phyloP scores from a whole-genome alignment of 139 green algal genomes.

The Limnomonas spitsbergensis region DNA sequence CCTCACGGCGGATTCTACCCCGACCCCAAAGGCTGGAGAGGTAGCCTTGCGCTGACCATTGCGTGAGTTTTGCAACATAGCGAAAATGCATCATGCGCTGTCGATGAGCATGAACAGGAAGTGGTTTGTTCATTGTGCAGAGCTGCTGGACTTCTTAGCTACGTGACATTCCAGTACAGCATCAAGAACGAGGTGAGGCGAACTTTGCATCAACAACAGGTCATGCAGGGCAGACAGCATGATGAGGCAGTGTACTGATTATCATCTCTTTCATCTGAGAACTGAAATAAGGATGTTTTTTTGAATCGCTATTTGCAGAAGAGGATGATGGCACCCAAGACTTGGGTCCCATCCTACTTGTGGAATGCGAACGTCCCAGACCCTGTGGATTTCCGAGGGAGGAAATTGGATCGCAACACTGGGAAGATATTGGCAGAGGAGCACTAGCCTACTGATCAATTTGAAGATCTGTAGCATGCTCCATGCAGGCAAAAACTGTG shows the following conservation, averaged over 20 bases:
- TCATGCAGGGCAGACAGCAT: neutral
- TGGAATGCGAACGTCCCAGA: constrained; percentile 41
- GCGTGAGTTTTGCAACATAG: constrained; percentile 22
- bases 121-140: neutral
- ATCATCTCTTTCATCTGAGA: neutral
- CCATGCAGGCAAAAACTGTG: no score
- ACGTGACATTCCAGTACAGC: constrained; percentile 21
- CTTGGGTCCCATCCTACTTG: constrained; percentile 46
- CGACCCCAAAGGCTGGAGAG: constrained; percentile 44
- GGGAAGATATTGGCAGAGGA: no score
- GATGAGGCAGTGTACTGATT: neutral
- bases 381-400: constrained; percentile 44
- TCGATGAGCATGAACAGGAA: neutral
- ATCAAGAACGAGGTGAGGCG: constrained; percentile 30
- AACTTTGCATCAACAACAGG: neutral
- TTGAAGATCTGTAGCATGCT: no score
- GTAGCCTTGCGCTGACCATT: constrained; percentile 22
- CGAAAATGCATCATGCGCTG: neutral
- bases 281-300: neutral
- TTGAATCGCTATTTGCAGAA: constrained; percentile 12
- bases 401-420: constrained; percentile 34
- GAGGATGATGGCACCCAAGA: constrained; percentile 43
- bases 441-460: no score
- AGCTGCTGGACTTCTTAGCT: constrained; percentile 4
- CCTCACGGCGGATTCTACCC: constrained; percentile 45